phyloP scores from a whole-genome alignment of 805 yeast species.

The Candida peoriensis region DNA sequence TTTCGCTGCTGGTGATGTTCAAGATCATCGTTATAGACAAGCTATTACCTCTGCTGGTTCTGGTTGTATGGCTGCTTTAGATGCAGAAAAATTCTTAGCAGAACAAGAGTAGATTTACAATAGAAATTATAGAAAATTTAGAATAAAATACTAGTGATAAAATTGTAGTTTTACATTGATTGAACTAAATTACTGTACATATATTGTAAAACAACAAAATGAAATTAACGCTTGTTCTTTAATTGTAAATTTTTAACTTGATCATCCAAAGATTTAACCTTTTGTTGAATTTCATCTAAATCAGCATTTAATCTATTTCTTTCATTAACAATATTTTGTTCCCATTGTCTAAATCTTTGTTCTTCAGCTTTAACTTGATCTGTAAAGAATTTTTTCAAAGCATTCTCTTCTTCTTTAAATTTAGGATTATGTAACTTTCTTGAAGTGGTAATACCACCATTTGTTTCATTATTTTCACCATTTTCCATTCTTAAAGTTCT shows the following conservation, averaged over 20 bases:
- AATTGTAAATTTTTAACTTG: slow-evolving; percentile 61
- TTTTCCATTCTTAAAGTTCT: slow-evolving; percentile 66
- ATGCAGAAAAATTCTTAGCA: slow-evolving; percentile 79
- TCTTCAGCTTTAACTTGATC: slow-evolving; percentile 97
- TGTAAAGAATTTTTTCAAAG: slow-evolving; percentile 88
- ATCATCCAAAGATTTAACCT: slow-evolving; percentile 69
- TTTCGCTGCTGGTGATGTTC: slow-evolving; percentile 99
- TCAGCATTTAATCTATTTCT: slow-evolving; percentile 92
- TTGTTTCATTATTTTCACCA: slow-evolving; percentile 30
- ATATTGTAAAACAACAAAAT: too few species aligned
- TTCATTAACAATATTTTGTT: slow-evolving; percentile 90
- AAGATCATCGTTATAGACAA: slow-evolving; percentile 95
- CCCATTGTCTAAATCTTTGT: slow-evolving; percentile 98
- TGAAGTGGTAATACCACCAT: slow-evolving; percentile 36
- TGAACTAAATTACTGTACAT: too few species aligned
- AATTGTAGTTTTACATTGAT: background rate
- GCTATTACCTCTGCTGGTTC: slow-evolving; percentile 99
- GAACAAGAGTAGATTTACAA: slow-evolving; percentile 39
- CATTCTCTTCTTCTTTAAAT: slow-evolving; percentile 94
- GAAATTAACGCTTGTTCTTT: too few species aligned
- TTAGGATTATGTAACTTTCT: slow-evolving; percentile 74
- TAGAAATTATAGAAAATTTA: slow-evolving; percentile 3
- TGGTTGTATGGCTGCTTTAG: slow-evolving; percentile 99
- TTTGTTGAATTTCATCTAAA: slow-evolving; percentile 80
- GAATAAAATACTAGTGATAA: slow-evolving; percentile 1